A percentile compares a stretch with the other conserved stretches of the same genome.
Evolutionary conservation across 352 stramenopile species (phyloP).

Genomic region (Hyaloperonospora brassicae): DNA sequence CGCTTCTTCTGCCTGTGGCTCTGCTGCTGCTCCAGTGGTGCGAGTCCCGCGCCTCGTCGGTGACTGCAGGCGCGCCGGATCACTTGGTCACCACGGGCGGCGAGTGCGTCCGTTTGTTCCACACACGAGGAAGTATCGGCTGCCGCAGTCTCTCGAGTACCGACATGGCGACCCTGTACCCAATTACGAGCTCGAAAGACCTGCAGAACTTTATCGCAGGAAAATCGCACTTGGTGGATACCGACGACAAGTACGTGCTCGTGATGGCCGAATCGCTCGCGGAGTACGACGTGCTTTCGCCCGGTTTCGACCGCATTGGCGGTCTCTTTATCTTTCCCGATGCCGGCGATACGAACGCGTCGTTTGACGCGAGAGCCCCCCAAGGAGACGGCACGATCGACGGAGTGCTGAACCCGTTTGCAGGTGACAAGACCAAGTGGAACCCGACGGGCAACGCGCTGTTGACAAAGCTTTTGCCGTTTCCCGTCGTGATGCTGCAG

Average conservation of each 20-base stretch:
- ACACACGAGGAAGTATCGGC: constrained; percentile 54
- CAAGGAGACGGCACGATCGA: constrained; percentile 59
- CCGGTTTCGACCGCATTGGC: constrained; percentile 31
- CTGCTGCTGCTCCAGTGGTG: constrained; percentile 16
- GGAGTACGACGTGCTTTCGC: constrained; percentile 25
- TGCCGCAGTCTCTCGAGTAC: constrained; percentile 45
- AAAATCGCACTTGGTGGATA: constrained; percentile 16
- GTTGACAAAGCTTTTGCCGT: constrained; percentile 34
- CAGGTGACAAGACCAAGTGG: constrained; percentile 46
- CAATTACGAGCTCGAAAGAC: constrained; percentile 36
- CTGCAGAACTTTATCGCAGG: constrained; percentile 38
- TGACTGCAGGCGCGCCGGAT: constrained; percentile 55
- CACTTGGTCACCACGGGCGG: constrained; percentile 54
- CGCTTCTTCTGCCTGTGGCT: constrained; percentile 8
- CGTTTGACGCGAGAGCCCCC: constrained; percentile 43
- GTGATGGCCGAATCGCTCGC: constrained; percentile 62
- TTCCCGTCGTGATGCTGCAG: constrained; percentile 61
- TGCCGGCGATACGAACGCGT: constrained; percentile 29
- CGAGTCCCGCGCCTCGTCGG: constrained; percentile 30
- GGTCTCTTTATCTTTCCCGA: constrained; percentile 58
- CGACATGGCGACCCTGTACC: constrained; percentile 53
- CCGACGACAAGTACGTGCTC: constrained; percentile 43
- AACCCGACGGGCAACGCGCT: constrained; percentile 53
- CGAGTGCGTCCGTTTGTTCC: constrained; percentile 74
- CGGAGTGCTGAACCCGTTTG: constrained; percentile 60